Evolutionary conservation across 306 rosid species (phyloP), one percentile per base, ranked within the genome.

Genomic region (Lablab purpureus): DNA sequence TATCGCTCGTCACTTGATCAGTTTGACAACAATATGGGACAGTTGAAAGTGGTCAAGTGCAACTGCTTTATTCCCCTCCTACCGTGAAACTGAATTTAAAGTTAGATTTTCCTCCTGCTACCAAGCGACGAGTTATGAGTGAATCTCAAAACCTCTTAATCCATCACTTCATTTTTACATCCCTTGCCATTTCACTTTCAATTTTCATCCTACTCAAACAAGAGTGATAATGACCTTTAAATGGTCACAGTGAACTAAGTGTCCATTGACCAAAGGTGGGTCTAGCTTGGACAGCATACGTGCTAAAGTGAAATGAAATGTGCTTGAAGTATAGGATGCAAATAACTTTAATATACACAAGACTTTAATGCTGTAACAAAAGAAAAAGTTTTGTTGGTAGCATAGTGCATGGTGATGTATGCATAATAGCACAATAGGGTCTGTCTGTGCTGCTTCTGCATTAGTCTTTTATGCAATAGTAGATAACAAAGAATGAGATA

Each of bases 1-100:
- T 45, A 19, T 76, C 69, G 9, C 27, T 56, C 13, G 23, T 6
- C 4, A 55, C 11, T 18, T 27, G 30, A 46, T 59, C 27, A 3
- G 25, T 66, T 52, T 10, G 59, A 67, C 41, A 30, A 67, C 27
- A 34, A 6, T 41, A 66, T 15, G 58, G 36, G 21, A 9, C 15
- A 36, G 28, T 69, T 68, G 77, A 43, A 75, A 76, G 40, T 50
- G n/a, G 14, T 69, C 10, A 19, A 50, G 73, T 49, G 63, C 22
- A 9, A 71, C 72, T 32, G 6, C 54, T 80, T 62, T 46, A 59
- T 13, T 10, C 54, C 7, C 79, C 22, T 60, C 21, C 21, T 30
- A 60, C 12, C 3, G 17, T 60, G 12, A 60, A 28, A 27, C 11
- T 36, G 69, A 58, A 7, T 45, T 62, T 60, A 62, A 75, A 62